Evolutionary conservation across 306 rosid genomes (phyloP).

Genomic region (Cicer yamashitae): DNA sequence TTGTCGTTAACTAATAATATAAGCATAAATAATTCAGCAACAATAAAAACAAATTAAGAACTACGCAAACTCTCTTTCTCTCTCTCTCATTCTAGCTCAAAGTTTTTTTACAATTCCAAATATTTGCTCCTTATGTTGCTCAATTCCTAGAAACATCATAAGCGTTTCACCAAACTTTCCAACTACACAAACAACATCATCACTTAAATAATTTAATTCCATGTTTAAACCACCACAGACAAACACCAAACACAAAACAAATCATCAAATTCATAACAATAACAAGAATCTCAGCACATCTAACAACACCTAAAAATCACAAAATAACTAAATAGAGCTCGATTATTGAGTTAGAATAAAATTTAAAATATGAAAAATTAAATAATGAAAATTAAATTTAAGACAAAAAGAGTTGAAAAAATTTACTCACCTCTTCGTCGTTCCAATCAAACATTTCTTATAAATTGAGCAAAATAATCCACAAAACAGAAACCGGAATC

Average conservation of each 20-base stretch:
- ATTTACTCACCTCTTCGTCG: slow-evolving; percentile 67
- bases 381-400: background rate
- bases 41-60: slow-evolving; percentile 19
- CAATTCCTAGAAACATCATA: background rate
- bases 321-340: background rate
- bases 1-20: background rate
- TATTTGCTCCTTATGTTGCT: background rate
- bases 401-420: background rate
- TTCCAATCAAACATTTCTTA: slow-evolving; percentile 68
- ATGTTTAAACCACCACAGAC: slow-evolving; percentile 22
- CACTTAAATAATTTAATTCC: slow-evolving; percentile 36
- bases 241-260: background rate
- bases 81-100: slow-evolving; percentile 12
- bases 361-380: background rate
- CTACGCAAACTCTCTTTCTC: slow-evolving; percentile 5
- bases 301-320: background rate
- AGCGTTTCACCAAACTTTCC: slow-evolving; percentile 10
- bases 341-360: background rate
- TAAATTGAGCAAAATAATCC: slow-evolving; percentile 40
- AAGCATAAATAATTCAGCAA: background rate
- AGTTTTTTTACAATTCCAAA: background rate
- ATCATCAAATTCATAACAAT: slow-evolving; percentile 38
- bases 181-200: slow-evolving; percentile 14
- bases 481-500: slow-evolving; percentile 55
- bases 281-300: slow-evolving; percentile 9